Base-by-base conservation (phyloP, 208 protist genomes). In the Naegleria lovaniensis region DNA sequence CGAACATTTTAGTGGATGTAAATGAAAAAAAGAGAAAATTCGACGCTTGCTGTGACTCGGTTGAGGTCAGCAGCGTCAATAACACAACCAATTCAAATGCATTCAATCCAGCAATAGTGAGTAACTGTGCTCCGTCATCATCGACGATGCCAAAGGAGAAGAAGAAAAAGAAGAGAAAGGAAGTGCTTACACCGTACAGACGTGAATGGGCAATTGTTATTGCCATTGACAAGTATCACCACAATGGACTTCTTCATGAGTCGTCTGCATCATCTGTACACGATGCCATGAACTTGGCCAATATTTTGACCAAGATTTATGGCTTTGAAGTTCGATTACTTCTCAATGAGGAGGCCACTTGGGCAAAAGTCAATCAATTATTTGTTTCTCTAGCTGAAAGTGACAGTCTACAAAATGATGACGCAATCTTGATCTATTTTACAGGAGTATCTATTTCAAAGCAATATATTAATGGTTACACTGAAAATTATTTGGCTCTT, bases 161-260 rank as follows among this genome's bases (percentile, higher is more conserved):
- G 75, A 19, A 76, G 16, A 40, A 39, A n/a, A 40, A 39, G 33
- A 40, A 83, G 75, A 83, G 22, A 39, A 83, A 39, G 33, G 75
- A 83, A 39, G 7, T n/a, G 13, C 29, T 15, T 38, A 83, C n/a
- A 83, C 16, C 33, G 51, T 87, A 87, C 15, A 1, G 83, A 40
- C 40, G 83, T n/a, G 83, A 87, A 51, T 87, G 83, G 83, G 83
- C 83, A 13, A 87, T 87, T 51, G 40, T 87, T 29, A 87, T 87
- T 87, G 83, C 83, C 83, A 87, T 87, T 39, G 33, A 36, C 29
- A 87, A 87, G 19, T 87, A 87, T 15, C 16, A 87, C 3, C 33
- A 22, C 6, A 87, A 87, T 29, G 33, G 22, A 51, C 33, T 87
- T 40, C 38, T 87, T 11, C 15, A 51, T 87, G 38, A 87, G 29